Evolutionary conservation across 208 protist species (phyloP).

Genomic region (Leishmania aethiopica): DNA sequence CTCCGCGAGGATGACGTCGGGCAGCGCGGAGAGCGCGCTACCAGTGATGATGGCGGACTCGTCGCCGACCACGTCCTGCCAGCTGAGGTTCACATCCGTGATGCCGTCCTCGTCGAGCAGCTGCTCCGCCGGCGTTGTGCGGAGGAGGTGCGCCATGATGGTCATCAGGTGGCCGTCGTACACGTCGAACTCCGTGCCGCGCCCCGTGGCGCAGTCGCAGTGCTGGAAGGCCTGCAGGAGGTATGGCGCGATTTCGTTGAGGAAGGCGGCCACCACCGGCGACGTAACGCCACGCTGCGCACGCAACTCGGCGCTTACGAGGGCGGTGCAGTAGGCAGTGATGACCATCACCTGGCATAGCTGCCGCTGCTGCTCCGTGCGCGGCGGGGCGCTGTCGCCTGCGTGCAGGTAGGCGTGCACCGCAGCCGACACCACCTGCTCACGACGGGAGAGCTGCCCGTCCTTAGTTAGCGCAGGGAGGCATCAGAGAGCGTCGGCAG

Average conservation of each 20-base stretch:
- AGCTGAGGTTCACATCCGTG: conserved; percentile 50
- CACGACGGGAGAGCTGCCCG: conserved; percentile 53
- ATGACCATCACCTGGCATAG: conserved; percentile 68
- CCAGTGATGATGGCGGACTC: conserved; percentile 31
- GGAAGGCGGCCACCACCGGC: conserved; percentile 46
- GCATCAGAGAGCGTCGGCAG: conserved; percentile 39
- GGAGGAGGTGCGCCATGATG: conserved; percentile 56
- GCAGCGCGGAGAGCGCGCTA: conserved; percentile 47
- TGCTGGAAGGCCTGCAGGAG: conserved; percentile 47
- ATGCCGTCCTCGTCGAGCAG: conserved; percentile 69
- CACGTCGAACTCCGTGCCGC: conserved; percentile 77
- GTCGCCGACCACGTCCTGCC: conserved; percentile 44
- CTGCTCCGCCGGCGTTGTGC: conserved; percentile 33
- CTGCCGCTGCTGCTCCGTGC: conserved; percentile 43
- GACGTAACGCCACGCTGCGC: conserved; percentile 48
- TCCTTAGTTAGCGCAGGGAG: conserved; percentile 51
- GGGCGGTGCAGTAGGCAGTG: conserved; percentile 56
- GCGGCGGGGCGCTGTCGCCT: conserved; percentile 1
- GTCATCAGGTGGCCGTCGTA: conserved; percentile 77
- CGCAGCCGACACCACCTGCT: conserved; percentile 64
- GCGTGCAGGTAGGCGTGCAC: conserved; percentile 67
- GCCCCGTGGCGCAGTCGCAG: conserved; percentile 41
- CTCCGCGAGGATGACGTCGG: conserved; percentile 36
- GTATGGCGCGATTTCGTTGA: conserved; percentile 67
- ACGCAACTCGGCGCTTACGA: conserved; percentile 49